Base-by-base conservation (phyloP, 805 yeast species). In the Priceomyces medius region DNA sequence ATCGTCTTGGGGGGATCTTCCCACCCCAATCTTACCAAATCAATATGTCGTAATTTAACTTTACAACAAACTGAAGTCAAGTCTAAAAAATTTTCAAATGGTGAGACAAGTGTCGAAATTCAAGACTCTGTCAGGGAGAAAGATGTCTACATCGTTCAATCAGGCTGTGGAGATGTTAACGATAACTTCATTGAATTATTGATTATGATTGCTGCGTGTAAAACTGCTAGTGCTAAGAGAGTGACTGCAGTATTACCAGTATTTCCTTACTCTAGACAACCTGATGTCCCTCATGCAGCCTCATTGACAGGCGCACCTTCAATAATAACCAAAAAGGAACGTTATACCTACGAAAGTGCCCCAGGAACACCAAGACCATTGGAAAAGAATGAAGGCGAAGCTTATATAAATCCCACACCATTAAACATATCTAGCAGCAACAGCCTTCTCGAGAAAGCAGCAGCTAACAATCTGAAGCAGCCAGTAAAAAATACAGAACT, bases 181-280 rank as follows among this genome's bases (percentile, higher is more conserved):
- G 96, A 89, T 62, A 81, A 79, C 53, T 83, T 89, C 51, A 77
- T 90, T 62, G 96, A 89, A 64, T 68, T 90, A 37, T 64, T 89
- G 52, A 83, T 89, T 50, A 78, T 87, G 74, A 80, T 89, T 20
- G 82, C 90, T n/a, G 97, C 97, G 2, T 88, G 96, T 64, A 90
- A 90, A 55, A 83, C 88, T 36, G 95, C 97, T 2, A 82, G 91
- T 44, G 96, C 97, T 10, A 79, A 79, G 43, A 74, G 91, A 43
- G 95, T 89, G 33, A 88, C 96, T 2, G 96, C 91, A 0, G 96
- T 89, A 21, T 71, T 87, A 62, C 99, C 99, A 3, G 73, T 89
- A 46, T 93, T 93, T 64, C 97, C 98, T 20, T 93, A 93, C 60
- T 86, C 96, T 2, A 77, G 99, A 56, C 99, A 93, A 64, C 95